These are phyloP conservation scores for Colletotrichum euphorbiae DNA, from an alignment of 2,329 filamentous ascomycete species.

Conservation along the genomic window DNA sequence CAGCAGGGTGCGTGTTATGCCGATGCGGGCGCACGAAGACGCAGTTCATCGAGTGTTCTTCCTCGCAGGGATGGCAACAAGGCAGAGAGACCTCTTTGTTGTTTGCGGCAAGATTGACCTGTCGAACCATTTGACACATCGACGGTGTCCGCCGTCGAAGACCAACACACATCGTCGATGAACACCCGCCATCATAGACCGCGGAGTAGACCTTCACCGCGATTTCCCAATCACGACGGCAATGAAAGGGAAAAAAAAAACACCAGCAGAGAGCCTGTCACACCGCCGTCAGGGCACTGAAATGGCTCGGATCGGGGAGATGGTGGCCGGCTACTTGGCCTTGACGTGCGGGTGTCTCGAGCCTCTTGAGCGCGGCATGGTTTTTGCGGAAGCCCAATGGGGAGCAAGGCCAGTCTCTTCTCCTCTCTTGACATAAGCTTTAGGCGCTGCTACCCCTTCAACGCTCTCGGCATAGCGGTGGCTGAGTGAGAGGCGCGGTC, in stretches of 20 bases:
- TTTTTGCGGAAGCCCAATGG: conserved; percentile 4
- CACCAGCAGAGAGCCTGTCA: background rate
- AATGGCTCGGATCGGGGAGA: background rate
- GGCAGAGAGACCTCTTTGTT: background rate
- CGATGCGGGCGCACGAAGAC: background rate
- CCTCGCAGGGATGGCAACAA: background rate
- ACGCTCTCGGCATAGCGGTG: conserved; percentile 26
- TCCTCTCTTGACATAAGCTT: conserved; percentile 1
- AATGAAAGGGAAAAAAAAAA: too few species aligned
- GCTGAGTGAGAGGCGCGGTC: conserved; percentile 22
- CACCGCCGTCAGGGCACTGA: background rate
- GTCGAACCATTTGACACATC: conserved; percentile 5
- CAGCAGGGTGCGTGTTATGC: background rate
- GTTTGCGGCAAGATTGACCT: too few species aligned
- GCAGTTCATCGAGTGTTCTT: conserved; percentile 21
- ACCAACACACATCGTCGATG: background rate
- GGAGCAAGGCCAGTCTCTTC: too few species aligned
- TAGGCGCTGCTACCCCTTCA: conserved; percentile 7
- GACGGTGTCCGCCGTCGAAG: background rate
- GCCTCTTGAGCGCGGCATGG: background rate
- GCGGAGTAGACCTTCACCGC: background rate
- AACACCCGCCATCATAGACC: background rate
- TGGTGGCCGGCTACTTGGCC: background rate
- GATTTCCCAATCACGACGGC: background rate
- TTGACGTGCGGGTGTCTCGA: conserved; percentile 7